These are phyloP conservation scores for Lignosus rhinocerotis DNA, from an alignment of 1,284 basidiomycete species.

Conservation along the genomic window DNA sequence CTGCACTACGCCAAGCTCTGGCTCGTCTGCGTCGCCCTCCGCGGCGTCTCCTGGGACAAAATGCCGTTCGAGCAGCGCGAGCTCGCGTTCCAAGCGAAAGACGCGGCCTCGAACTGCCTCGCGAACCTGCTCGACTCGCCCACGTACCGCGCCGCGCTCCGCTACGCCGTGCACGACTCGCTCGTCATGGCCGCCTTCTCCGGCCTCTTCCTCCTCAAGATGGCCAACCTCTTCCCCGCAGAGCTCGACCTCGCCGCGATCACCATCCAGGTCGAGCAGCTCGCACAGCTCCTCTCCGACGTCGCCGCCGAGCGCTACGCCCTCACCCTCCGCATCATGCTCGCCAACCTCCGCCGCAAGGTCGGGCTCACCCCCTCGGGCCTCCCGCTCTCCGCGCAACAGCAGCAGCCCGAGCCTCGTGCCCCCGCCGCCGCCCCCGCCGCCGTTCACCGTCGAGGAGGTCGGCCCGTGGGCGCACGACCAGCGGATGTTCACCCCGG, in stretches of 20 bases:
- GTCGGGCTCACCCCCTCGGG: conserved; percentile 66
- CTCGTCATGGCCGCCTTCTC: conserved; percentile 92
- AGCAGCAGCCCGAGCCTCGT: conserved; percentile 50
- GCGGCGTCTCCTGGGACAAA: conserved; percentile 91
- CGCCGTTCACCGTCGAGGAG: conserved; percentile 78
- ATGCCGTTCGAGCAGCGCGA: conserved; percentile 93
- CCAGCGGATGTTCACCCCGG: conserved; percentile 74
- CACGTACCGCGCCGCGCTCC: conserved; percentile 78
- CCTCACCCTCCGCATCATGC: conserved; percentile 86
- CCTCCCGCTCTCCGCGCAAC: conserved; percentile 35
- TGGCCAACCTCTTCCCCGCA: conserved; percentile 82
- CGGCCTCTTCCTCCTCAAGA: conserved; percentile 89
- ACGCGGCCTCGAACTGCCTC: conserved; percentile 84
- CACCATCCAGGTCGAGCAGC: conserved; percentile 78
- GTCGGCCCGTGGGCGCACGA: conserved; percentile 77
- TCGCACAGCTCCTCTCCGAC: conserved; percentile 80
- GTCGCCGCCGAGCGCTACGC: conserved; percentile 92
- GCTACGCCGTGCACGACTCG: conserved; percentile 91
- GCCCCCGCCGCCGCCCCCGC: conserved; percentile 61
- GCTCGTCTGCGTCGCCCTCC: conserved; percentile 89
- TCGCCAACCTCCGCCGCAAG: conserved; percentile 85
- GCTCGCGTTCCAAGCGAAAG: conserved; percentile 91
- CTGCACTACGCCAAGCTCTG: conserved; percentile 91
- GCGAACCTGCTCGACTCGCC: conserved; percentile 77
- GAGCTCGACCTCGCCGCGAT: conserved; percentile 78